Conservation (phyloP, 768 basidiomycete genomes). For the Trametes coccinea region DNA sequence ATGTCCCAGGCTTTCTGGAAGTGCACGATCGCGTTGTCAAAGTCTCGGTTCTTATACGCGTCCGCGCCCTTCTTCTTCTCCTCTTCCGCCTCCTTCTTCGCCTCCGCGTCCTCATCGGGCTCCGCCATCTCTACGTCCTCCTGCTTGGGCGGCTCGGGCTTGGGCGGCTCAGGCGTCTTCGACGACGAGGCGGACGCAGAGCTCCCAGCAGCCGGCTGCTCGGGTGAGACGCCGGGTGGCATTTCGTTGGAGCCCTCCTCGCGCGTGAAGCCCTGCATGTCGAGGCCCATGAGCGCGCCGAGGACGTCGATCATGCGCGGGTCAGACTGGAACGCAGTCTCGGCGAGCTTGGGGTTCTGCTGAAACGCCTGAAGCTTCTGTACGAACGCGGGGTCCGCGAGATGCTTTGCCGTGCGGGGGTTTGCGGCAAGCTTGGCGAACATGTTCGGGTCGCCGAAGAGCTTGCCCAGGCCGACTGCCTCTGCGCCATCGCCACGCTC, state of each 20-base stretch:
- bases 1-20: constrained; percentile 91
- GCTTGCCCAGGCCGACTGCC: constrained; percentile 63
- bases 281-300: constrained; percentile 90
- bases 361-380: constrained; percentile 74
- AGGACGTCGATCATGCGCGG: constrained; percentile 93
- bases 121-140: constrained; percentile 68
- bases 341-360: constrained; percentile 64
- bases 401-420: constrained; percentile 80
- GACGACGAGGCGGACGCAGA: constrained; percentile 37
- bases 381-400: constrained; percentile 82
- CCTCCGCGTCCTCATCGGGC: constrained; percentile 60
- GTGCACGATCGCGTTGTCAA: constrained; percentile 70
- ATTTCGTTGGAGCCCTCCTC: constrained; percentile 83
- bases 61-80: constrained; percentile 78
- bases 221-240: constrained; percentile 53
- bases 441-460: constrained; percentile 85
- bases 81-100: constrained; percentile 76
- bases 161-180: constrained; percentile 38
- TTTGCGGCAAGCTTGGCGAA: constrained; percentile 82
- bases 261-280: constrained; percentile 83
- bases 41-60: constrained; percentile 85
- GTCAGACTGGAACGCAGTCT: constrained; percentile 58
- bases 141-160: constrained; percentile 33
- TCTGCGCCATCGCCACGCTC: constrained; percentile 42
- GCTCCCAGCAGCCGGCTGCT: constrained; percentile 23